Evolutionary conservation across 495 filamentous ascomycete genomes (phyloP).

Genomic region (Symbiotaphrina buchneri): DNA sequence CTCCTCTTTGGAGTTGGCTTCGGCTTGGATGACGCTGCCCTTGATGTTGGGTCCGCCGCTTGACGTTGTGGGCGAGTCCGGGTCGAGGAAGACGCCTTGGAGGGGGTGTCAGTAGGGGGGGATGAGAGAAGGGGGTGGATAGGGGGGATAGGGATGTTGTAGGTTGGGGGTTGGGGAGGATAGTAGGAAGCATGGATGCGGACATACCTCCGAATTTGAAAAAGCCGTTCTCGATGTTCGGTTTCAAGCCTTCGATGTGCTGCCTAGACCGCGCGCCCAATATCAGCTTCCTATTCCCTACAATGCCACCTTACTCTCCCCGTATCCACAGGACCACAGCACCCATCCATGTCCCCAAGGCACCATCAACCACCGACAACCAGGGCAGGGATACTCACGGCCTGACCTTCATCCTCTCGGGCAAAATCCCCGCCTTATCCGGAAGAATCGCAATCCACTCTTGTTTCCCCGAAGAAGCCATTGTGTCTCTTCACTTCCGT

Average conservation of each 20-base stretch:
- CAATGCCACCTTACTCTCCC: too few species aligned
- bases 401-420: conserved; percentile 48
- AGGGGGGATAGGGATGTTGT: too few species aligned
- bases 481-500: too few species aligned
- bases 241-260: not conserved
- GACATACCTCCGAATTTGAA: not conserved
- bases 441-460: conserved; percentile 84
- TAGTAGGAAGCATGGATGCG: too few species aligned
- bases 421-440: conserved; percentile 40
- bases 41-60: conserved; percentile 39
- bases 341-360: too few species aligned
- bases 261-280: conserved; percentile 5
- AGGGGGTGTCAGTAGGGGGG: not conserved
- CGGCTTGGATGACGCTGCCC: conserved; percentile 42
- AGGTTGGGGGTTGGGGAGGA: too few species aligned
- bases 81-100: conserved; percentile 49
- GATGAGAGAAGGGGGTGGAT: not conserved
- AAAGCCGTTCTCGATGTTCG: not conserved
- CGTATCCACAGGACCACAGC: too few species aligned
- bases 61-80: conserved; percentile 36
- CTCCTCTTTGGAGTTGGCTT: conserved; percentile 46
- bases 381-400: too few species aligned
- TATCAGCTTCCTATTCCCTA: not conserved
- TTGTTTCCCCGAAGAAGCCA: too few species aligned
- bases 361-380: too few species aligned